A percentile compares a stretch with the other conserved stretches of the same genome.
phyloP scores from a whole-genome alignment of 345 rosid species.

The Brassica nigra region DNA sequence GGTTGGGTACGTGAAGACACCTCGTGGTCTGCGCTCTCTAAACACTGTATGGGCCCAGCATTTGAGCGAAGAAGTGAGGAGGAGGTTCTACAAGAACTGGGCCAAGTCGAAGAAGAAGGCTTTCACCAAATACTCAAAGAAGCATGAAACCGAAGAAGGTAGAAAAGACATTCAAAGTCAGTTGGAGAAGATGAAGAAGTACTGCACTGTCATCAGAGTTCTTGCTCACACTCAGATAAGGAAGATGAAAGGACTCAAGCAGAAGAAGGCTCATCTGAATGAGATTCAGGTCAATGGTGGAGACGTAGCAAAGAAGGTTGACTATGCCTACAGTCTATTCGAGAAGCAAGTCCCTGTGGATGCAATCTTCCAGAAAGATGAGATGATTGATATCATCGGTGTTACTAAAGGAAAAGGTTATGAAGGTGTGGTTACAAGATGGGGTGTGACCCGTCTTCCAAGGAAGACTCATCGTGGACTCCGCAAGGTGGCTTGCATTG shows the following conservation, averaged over 20 bases:
- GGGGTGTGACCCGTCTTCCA: slow-evolving; percentile 97
- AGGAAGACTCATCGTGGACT: slow-evolving; percentile 97
- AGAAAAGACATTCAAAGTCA: slow-evolving; percentile 62
- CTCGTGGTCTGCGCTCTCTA: slow-evolving; percentile 75
- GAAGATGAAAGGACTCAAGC: slow-evolving; percentile 87
- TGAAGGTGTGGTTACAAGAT: slow-evolving; percentile 92
- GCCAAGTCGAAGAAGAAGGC: slow-evolving; percentile 90
- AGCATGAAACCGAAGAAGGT: slow-evolving; percentile 70
- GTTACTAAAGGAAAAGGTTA: slow-evolving; percentile 94
- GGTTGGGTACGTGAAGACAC: slow-evolving; percentile 86
- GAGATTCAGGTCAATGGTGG: slow-evolving; percentile 98
- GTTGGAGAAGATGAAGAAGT: slow-evolving; percentile 86
- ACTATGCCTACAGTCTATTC: slow-evolving; percentile 76
- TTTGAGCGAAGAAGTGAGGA: slow-evolving; percentile 75
- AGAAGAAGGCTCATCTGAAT: slow-evolving; percentile 90
- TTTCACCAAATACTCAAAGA: slow-evolving; percentile 68
- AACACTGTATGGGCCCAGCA: slow-evolving; percentile 93
- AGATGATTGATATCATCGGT: slow-evolving; percentile 88
- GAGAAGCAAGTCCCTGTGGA: slow-evolving; percentile 86
- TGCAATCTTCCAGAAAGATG: slow-evolving; percentile 87
- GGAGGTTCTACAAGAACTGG: slow-evolving; percentile 95
- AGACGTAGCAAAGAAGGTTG: slow-evolving; percentile 67
- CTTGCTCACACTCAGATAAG: slow-evolving; percentile 92
- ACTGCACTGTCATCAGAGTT: slow-evolving; percentile 76
- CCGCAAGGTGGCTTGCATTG: slow-evolving; percentile 93